A percentile compares a stretch with the other conserved stretches of the same genome.
Evolutionary conservation across 139 green algal genomes (phyloP).

Genomic region (Ettlia oleoabundans): DNA sequence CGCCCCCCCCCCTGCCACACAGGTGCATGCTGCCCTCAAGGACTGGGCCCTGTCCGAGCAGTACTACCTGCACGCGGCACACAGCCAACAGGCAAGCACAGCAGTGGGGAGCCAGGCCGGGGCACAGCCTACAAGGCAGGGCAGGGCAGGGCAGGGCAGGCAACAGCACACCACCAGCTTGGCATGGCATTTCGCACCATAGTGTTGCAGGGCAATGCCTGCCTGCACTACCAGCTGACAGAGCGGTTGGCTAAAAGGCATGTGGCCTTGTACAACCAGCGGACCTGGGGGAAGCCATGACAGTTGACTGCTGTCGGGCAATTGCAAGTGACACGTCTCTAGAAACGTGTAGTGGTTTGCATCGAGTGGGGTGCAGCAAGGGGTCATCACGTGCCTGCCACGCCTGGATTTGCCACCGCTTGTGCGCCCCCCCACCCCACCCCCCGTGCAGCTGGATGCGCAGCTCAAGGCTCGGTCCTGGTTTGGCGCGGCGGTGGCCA

Average conservation of each 20-base stretch:
- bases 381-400: not conserved
- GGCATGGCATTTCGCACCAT: no score
- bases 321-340: no score
- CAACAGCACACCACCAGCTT: no score
- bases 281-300: no score
- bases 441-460: constrained; percentile 10
- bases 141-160: no score
- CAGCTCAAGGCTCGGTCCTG: constrained; percentile 25
- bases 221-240: no score
- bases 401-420: not conserved
- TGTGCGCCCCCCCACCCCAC: not conserved
- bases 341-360: no score
- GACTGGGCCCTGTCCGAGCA: constrained; percentile 46
- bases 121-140: not conserved
- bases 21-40: constrained; percentile 41
- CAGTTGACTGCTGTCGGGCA: no score
- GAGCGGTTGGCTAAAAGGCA: no score
- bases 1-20: not conserved
- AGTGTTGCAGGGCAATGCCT: no score
- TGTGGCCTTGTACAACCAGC: no score
- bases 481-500: constrained; percentile 48
- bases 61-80: constrained; percentile 37
- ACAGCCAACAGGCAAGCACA: not conserved
- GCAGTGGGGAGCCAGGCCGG: not conserved
- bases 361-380: no score